Conservation (phyloP, 805 yeast species). For the Schizosaccharomyces osmophilus region DNA sequence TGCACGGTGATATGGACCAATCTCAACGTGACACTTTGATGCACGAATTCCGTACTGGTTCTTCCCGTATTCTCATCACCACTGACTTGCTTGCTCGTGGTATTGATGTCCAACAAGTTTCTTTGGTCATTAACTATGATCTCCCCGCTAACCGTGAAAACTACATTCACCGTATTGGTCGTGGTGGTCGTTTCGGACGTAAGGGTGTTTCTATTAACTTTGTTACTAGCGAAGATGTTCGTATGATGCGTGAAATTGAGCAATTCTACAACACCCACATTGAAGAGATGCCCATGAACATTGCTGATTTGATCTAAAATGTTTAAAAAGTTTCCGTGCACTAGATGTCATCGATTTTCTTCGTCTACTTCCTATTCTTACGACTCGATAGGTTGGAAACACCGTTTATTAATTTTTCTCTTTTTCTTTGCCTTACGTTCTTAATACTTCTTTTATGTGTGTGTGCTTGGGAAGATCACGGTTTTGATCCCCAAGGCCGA, state of each 20-base stretch:
- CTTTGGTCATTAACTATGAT: slow-evolving; percentile 83
- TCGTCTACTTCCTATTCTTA: background rate
- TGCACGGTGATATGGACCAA: slow-evolving; percentile 93
- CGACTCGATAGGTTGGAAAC: background rate
- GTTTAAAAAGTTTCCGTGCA: background rate
- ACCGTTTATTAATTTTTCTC: background rate
- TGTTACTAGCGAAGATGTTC: slow-evolving; percentile 56
- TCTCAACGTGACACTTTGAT: slow-evolving; percentile 79
- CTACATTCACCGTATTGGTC: slow-evolving; percentile 92
- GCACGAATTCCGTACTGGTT: slow-evolving; percentile 88
- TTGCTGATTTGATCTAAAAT: slow-evolving; percentile 15
- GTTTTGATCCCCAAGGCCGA: background rate
- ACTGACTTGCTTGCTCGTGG: slow-evolving; percentile 96
- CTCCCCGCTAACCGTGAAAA: slow-evolving; percentile 74
- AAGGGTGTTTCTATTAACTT: slow-evolving; percentile 95
- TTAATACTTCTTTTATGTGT: background rate
- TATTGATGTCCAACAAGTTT: slow-evolving; percentile 92
- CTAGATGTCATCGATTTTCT: no score
- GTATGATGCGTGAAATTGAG: slow-evolving; percentile 63
- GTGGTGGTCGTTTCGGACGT: slow-evolving; percentile 96
- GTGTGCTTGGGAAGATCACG: background rate
- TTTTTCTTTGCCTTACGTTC: background rate
- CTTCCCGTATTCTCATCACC: slow-evolving; percentile 73
- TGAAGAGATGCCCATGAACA: slow-evolving; percentile 64
- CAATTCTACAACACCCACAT: slow-evolving; percentile 72